Percentiles rank a stretch among this genome's conserved stretches.
phyloP scores from a whole-genome alignment of 768 basidiomycete species.

The Gautieria morchelliformis region DNA sequence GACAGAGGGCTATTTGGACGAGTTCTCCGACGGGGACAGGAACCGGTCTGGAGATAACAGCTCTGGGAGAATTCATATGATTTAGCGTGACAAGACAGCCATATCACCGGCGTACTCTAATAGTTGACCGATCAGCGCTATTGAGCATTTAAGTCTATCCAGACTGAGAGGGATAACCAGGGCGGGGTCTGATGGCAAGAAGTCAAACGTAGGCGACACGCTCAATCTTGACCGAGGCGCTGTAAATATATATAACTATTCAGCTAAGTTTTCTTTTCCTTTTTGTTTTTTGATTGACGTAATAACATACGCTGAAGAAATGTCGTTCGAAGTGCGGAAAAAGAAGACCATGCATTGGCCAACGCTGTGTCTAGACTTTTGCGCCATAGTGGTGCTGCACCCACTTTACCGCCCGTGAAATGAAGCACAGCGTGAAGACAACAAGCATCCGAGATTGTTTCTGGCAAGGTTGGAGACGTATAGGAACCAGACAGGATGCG shows the following conservation, averaged over 20 bases:
- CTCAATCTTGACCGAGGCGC: conserved; percentile 1
- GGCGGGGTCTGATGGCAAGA: conserved; percentile 31
- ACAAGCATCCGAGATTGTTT: conserved; percentile 40
- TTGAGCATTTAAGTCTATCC: conserved; percentile 49
- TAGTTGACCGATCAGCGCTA: conserved; percentile 42
- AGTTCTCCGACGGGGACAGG: conserved; percentile 59
- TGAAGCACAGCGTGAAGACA: conserved; percentile 54
- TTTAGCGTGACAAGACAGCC: neutral
- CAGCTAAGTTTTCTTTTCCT: neutral
- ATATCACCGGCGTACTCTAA: conserved; percentile 35
- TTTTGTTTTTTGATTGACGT: neutral
- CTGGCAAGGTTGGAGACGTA: conserved; percentile 29
- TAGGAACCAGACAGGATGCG: conserved; percentile 47
- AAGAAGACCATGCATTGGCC: conserved; percentile 54
- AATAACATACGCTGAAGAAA: conserved; percentile 39
- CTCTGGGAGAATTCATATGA: conserved; percentile 1
- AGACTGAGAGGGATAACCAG: conserved; percentile 44
- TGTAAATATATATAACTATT: neutral
- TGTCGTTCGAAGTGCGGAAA: conserved; percentile 49
- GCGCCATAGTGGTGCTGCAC: conserved; percentile 61
- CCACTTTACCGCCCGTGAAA: conserved; percentile 71
- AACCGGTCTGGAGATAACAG: conserved; percentile 41
- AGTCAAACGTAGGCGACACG: conserved; percentile 11
- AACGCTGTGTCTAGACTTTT: conserved; percentile 66
- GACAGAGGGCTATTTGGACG: conserved; percentile 39